Conservation (phyloP, 2,329 filamentous ascomycete species). For the Colletotrichum sp. region DNA sequence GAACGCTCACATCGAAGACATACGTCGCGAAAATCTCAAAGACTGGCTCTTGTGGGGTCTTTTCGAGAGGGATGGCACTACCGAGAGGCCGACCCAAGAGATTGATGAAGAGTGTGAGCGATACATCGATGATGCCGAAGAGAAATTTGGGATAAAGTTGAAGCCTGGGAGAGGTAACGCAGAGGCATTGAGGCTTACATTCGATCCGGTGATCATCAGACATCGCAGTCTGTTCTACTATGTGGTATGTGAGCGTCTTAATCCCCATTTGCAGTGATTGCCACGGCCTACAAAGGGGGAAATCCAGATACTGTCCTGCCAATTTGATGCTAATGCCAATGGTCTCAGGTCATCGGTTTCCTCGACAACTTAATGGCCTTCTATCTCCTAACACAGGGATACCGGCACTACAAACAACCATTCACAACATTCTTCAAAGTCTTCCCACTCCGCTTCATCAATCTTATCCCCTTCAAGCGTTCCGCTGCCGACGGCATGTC, state of each 20-base stretch:
- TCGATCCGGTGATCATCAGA: conserved; percentile 62
- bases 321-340: not conserved
- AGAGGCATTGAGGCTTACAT: conserved; percentile 57
- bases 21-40: conserved; percentile 63
- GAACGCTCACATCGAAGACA: conserved; percentile 53
- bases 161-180: conserved; percentile 56
- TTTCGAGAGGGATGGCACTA: conserved; percentile 44
- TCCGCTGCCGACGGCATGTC: conserved; percentile 54
- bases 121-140: conserved; percentile 57
- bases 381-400: conserved; percentile 34
- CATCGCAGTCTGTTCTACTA: conserved; percentile 64
- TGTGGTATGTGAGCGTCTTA: conserved; percentile 39
- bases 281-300: not conserved
- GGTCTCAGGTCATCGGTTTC: conserved; percentile 45
- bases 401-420: conserved; percentile 52
- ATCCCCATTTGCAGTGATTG: not conserved
- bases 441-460: conserved; percentile 60
- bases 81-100: conserved; percentile 38
- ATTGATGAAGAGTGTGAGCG: conserved; percentile 60
- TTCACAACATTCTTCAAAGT: conserved; percentile 46
- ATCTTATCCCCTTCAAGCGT: conserved; percentile 44
- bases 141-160: conserved; percentile 52
- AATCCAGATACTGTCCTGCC: not conserved
- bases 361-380: conserved; percentile 44
- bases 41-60: conserved; percentile 68